These are phyloP conservation scores for Xylaria cubensis DNA, from an alignment of 495 filamentous ascomycete species.

Conservation along the genomic window DNA sequence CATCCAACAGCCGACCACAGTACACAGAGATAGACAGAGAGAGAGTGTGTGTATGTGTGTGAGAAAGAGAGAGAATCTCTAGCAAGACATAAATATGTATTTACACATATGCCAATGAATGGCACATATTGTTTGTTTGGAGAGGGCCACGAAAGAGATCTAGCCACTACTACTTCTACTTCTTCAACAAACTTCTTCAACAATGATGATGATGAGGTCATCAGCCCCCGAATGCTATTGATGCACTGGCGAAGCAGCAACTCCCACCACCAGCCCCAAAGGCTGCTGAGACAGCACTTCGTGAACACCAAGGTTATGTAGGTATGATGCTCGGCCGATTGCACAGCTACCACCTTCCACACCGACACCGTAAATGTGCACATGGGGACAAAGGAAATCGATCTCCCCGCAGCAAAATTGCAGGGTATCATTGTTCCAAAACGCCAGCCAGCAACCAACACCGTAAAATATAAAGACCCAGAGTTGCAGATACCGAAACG, in stretches of 20 bases:
- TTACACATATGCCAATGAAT: conserved; percentile 1
- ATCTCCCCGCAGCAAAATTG: conserved; percentile 33
- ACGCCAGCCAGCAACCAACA: conserved; percentile 33
- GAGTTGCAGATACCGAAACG: not conserved
- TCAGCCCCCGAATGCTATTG: not conserved
- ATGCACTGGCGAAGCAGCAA: not conserved
- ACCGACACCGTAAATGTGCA: not conserved
- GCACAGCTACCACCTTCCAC: not conserved
- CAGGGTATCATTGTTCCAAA: conserved; percentile 37
- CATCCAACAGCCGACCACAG: not conserved
- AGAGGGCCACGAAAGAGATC: not conserved
- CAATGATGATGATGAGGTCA: not conserved
- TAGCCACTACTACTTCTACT: conserved; percentile 4
- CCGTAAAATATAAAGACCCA: conserved; percentile 25
- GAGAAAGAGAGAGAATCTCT: not conserved
- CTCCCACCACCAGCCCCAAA: not conserved
- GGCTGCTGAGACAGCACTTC: not conserved
- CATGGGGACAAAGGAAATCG: conserved; percentile 8
- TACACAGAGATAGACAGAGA: not conserved
- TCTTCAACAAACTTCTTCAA: too few species aligned
- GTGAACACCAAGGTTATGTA: not conserved
- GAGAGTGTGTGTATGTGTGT: too few species aligned
- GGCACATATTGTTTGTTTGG: not conserved
- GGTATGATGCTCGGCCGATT: not conserved
- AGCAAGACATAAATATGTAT: not conserved